phyloP scores from a whole-genome alignment of 768 basidiomycete species.

The Kwoniella dejecticola region DNA sequence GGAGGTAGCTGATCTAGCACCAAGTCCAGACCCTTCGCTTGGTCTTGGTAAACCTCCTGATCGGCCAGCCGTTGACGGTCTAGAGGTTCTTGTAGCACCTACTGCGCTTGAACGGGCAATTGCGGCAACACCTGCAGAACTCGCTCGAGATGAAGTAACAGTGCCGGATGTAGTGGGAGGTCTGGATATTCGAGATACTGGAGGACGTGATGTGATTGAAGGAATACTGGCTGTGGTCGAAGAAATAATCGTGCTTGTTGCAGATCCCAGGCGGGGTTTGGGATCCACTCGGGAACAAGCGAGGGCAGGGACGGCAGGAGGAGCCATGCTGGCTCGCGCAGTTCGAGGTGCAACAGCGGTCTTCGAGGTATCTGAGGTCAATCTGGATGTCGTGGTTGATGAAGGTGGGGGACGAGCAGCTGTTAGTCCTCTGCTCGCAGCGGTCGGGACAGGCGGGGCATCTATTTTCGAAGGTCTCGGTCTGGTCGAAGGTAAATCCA shows the following conservation, averaged over 20 bases:
- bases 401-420: neutral
- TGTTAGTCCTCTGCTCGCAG: neutral
- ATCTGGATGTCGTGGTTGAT: neutral
- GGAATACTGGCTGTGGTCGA: constrained; percentile 1
- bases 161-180: constrained; percentile 7
- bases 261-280: neutral
- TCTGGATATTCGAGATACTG: neutral
- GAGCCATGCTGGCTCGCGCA: constrained; percentile 6
- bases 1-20: constrained; percentile 8
- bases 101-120: neutral
- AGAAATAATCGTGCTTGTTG: constrained; percentile 1
- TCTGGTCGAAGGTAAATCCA: constrained; percentile 9
- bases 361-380: neutral
- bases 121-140: neutral
- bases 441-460: neutral
- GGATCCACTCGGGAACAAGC: neutral
- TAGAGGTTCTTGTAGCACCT: neutral
- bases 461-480: neutral
- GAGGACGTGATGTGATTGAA: neutral
- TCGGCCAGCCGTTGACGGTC: neutral
- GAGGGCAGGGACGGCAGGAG: neutral
- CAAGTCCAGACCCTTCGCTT: constrained; percentile 2
- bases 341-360: neutral
- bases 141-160: neutral
- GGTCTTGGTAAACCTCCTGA: constrained; percentile 13